phyloP scores from a whole-genome alignment of 2,329 filamentous ascomycete species.

The Ophiostoma sp. region DNA sequence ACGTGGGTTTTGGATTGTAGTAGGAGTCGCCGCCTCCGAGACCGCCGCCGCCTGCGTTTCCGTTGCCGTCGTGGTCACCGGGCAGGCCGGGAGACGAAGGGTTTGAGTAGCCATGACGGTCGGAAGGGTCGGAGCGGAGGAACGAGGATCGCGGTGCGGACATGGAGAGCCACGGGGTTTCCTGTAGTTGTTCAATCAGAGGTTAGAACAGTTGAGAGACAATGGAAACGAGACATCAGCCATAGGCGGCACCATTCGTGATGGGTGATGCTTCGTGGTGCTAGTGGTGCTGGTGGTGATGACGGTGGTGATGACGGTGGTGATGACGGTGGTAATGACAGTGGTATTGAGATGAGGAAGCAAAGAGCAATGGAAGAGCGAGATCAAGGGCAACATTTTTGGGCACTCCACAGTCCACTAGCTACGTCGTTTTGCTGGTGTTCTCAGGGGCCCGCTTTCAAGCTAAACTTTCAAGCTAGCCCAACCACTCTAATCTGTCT shows the following conservation, averaged over 20 bases:
- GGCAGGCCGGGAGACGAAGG: constrained; percentile 18
- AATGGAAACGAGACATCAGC: background rate
- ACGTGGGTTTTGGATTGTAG: constrained; percentile 57
- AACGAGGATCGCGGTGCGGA: constrained; percentile 40
- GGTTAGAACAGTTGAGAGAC: background rate
- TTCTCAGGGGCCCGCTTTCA: constrained; percentile 13
- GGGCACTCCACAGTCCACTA: constrained; percentile 2
- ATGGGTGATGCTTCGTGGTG: background rate
- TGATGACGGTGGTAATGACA: background rate
- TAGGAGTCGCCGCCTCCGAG: constrained; percentile 29
- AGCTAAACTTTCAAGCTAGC: background rate
- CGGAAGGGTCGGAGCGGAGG: constrained; percentile 28
- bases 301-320: background rate
- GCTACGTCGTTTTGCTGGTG: constrained; percentile 21
- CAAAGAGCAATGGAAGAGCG: too few species aligned
- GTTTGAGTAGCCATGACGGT: constrained; percentile 32
- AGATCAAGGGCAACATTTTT: background rate
- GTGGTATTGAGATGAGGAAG: too few species aligned
- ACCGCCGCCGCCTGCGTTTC: constrained; percentile 27
- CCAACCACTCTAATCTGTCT: background rate
- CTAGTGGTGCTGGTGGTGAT: background rate
- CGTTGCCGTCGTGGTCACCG: constrained; percentile 17
- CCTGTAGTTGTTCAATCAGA: constrained; percentile 29
- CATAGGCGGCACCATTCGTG: background rate
- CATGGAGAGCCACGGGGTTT: constrained; percentile 52